These are phyloP conservation scores for Paramyrothecium sp. DNA, from an alignment of 2,329 filamentous ascomycete genomes.

Conservation along the genomic window DNA sequence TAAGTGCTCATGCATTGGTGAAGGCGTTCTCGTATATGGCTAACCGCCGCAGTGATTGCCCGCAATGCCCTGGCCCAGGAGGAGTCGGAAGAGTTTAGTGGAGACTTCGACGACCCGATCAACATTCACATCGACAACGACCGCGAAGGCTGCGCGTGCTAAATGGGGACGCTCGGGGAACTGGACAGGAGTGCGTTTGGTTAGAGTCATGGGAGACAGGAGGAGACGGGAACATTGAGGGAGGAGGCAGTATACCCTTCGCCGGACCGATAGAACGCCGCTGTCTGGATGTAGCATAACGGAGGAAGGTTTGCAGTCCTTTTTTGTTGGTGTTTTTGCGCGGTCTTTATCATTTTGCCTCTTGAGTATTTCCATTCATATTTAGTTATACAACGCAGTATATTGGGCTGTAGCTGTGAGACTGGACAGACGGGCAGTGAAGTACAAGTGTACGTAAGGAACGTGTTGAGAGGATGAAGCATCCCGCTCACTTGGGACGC, in stretches of 20 bases:
- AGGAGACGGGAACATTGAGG: constrained; percentile 6
- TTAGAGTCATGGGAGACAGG: too few species aligned
- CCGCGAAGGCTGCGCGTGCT: constrained; percentile 91
- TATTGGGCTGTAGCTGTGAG: background rate
- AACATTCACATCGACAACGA: constrained; percentile 97
- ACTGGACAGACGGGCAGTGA: too few species aligned
- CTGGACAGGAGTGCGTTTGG: too few species aligned
- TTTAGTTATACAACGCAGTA: background rate
- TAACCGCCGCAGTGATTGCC: constrained; percentile 71
- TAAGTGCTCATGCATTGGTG: too few species aligned
- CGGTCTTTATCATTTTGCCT: constrained; percentile 11
- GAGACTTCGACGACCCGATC: constrained; percentile 96
- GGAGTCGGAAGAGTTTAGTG: constrained; percentile 95
- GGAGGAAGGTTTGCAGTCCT: constrained; percentile 12
- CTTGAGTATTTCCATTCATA: background rate
- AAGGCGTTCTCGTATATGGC: too few species aligned
- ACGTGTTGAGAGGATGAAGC: too few species aligned
- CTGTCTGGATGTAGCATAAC: constrained; percentile 25
- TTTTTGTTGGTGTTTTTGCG: constrained; percentile 22
- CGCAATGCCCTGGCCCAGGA: constrained; percentile 94
- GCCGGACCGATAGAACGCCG: constrained; percentile 13
- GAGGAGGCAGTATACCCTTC: constrained; percentile 1
- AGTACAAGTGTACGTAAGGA: too few species aligned
- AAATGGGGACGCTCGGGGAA: constrained; percentile 24
- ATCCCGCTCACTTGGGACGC: too few species aligned